Conservation (phyloP, 176 grass and related monocot genomes). For the Juncus inflexus region DNA sequence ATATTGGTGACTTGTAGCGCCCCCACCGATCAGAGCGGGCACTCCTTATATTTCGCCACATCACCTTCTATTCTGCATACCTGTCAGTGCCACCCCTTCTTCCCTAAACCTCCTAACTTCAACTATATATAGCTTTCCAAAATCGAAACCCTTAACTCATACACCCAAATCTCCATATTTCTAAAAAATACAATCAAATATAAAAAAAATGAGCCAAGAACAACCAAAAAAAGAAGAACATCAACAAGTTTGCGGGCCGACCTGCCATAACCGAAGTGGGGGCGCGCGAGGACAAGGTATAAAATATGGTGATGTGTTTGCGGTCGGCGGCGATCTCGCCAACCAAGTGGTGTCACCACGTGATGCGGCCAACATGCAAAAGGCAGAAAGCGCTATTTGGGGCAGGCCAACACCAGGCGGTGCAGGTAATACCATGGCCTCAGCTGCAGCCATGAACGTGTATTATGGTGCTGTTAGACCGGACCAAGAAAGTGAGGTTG, state of each 20-base stretch:
- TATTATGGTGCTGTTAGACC: slow-evolving; percentile 31
- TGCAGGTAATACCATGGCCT: slow-evolving; percentile 37
- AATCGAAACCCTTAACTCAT: neutral
- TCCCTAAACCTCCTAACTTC: neutral
- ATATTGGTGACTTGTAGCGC: no score
- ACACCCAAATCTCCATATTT: slow-evolving; percentile 5
- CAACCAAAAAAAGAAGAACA: slow-evolving; percentile 34
- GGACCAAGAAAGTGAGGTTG: slow-evolving; percentile 23
- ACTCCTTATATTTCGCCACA: neutral
- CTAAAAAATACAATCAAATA: neutral
- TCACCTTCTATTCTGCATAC: neutral
- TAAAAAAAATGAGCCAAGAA: slow-evolving; percentile 52
- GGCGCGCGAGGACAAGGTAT: slow-evolving; percentile 17
- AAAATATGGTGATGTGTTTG: slow-evolving; percentile 58
- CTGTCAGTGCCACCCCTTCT: neutral
- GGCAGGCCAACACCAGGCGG: slow-evolving; percentile 40
- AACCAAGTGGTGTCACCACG: slow-evolving; percentile 38
- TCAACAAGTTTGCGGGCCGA: no score
- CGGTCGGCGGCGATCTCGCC: slow-evolving; percentile 38
- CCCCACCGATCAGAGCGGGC: neutral
- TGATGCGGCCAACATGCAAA: slow-evolving; percentile 58
- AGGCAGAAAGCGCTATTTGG: slow-evolving; percentile 38
- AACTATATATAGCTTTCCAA: neutral
- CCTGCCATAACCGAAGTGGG: no score
- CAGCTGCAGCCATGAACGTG: slow-evolving; percentile 42